Evolutionary conservation across 768 basidiomycete genomes (phyloP), one percentile per base, ranked within the genome.

Genomic region (Tricholoma flavovirens): DNA sequence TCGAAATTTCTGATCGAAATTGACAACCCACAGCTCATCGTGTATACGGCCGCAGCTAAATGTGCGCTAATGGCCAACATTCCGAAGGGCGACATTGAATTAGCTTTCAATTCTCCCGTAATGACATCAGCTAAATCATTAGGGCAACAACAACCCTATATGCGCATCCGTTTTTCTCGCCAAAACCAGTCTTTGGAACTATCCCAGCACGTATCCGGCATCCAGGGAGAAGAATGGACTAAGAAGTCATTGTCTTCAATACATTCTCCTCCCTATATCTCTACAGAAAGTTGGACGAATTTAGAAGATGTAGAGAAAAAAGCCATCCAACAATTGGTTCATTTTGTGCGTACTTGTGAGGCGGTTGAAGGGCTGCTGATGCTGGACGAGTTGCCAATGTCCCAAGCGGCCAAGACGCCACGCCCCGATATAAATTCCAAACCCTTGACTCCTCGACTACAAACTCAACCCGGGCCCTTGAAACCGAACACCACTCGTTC

Each of bases 51-150:
- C 1, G 65, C 66, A 0, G 70, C 71, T 0, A 79, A 76, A 62
- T 82, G 74, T 59, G 76, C 72, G 7, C 62, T 82, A 15, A 83
- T 83, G 82, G 73, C 76, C 3, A 83, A 83, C 56, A 63, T 68
- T 10, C 77, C 81, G 24, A 66, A 59, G 7, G 77, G 71, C 5
- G 81, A 83, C 52, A 66, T 82, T 33, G 82, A 83, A 58, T 51
- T 80, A 17, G 55, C 76, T 17, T 62, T 77, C 40, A 60, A 63
- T 38, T 56, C 49, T 15, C 48, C 60, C 8, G 15, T 53, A 8
- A 35, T 50, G 7, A 26, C 59, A 17, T 54, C 54, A 3, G 55
- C 52, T 55, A 53, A 22, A 49, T 30, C 26, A 26, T 14, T 5
- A 65, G 50, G 21, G 22, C 21, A 22, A 21, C 32, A 36, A 19